Evolutionary conservation across 352 stramenopile species (phyloP).

Genomic region (Pythium catenulatum): DNA sequence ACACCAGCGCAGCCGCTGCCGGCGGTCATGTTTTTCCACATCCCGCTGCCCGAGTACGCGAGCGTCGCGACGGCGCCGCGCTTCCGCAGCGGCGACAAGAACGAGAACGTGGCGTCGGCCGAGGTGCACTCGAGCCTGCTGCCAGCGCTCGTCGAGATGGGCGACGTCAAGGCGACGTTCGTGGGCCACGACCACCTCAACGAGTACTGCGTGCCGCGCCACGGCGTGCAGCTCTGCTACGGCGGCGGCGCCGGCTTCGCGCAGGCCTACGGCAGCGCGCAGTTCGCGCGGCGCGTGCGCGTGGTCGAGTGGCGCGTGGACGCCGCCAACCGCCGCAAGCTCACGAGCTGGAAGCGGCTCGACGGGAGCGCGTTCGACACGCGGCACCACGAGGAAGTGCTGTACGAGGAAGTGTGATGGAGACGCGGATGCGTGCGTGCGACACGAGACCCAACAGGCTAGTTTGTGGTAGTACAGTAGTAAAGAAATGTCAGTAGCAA

Average conservation of each 20-base stretch:
- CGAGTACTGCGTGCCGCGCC: constrained; percentile 57
- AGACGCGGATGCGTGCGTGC: too few species aligned
- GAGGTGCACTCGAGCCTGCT: constrained; percentile 43
- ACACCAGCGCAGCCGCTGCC: constrained; percentile 30
- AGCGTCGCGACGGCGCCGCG: neutral
- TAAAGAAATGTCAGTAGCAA: too few species aligned
- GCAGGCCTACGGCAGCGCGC: constrained; percentile 11
- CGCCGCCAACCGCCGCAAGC: neutral
- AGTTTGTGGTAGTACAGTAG: too few species aligned
- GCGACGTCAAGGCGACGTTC: constrained; percentile 65
- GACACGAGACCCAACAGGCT: too few species aligned
- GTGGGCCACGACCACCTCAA: constrained; percentile 49
- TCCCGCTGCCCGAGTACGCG: constrained; percentile 40
- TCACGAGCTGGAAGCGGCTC: constrained; percentile 42
- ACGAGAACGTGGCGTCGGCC: neutral
- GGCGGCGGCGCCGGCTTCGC: constrained; percentile 60
- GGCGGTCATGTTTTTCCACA: constrained; percentile 66
- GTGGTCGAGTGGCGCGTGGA: constrained; percentile 53
- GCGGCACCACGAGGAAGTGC: neutral
- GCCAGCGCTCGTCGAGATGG: constrained; percentile 40
- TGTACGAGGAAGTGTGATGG: neutral
- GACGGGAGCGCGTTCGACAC: constrained; percentile 7
- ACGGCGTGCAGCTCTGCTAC: constrained; percentile 53
- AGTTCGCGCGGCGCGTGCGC: constrained; percentile 23
- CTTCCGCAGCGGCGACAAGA: constrained; percentile 14